A percentile compares a stretch with the other conserved stretches of the same genome.
phyloP scores from a whole-genome alignment of 75 land plant genomes.

The Pinus tabuliformis region DNA sequence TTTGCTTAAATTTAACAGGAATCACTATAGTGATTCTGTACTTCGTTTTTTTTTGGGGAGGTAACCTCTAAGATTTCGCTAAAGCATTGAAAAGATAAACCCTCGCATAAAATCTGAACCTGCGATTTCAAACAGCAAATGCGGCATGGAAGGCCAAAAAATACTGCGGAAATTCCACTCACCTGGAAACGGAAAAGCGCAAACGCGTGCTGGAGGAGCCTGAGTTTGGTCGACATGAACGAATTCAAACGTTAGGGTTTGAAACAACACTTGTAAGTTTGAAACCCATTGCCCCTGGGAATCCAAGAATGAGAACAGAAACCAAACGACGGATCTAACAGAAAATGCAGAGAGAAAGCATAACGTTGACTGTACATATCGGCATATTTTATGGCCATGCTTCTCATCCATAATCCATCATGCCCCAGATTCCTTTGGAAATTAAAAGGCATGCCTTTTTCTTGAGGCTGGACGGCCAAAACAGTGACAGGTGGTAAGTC shows the following conservation, averaged over 20 bases:
- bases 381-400: not conserved
- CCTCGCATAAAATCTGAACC: not conserved
- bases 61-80: too few relatives aligned
- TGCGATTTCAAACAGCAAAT: not conserved
- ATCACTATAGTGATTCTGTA: too few relatives aligned
- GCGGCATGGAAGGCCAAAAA: not conserved
- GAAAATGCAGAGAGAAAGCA: not conserved
- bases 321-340: not conserved
- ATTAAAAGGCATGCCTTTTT: not conserved
- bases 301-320: not conserved
- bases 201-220: not conserved
- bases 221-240: not conserved
- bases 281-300: not conserved
- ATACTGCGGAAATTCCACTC: not conserved
- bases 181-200: not conserved
- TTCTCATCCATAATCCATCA: not conserved
- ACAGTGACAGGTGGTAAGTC: too few relatives aligned
- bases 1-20: too few relatives aligned
- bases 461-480: not conserved
- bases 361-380: slow-evolving; percentile 9
- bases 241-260: slow-evolving; percentile 3
- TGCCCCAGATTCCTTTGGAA: not conserved
- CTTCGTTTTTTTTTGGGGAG: too few relatives aligned
- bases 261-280: not conserved
- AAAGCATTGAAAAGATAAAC: not conserved